Percentiles rank a stretch among this genome's conserved stretches.
phyloP scores from a whole-genome alignment of 495 filamentous ascomycete genomes.

The Neurospora sp. region DNA sequence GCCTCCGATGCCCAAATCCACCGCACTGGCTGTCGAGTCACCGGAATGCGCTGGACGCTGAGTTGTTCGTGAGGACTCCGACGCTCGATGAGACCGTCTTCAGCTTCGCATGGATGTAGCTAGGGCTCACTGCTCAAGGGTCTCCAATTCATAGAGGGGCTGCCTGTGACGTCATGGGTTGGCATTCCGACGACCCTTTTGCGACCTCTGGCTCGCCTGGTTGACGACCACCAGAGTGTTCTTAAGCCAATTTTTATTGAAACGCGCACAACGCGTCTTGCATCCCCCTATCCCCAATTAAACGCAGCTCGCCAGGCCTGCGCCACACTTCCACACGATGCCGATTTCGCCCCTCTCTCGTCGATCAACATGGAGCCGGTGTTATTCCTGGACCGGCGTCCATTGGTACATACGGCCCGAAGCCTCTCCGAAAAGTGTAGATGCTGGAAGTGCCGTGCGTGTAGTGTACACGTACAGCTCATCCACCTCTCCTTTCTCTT shows the following conservation, averaged over 20 bases:
- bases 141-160: neutral
- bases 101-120: constrained; percentile 4
- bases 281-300: neutral
- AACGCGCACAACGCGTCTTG: neutral
- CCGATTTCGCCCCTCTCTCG: neutral
- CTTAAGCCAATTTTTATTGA: neutral
- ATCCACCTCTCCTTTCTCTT: neutral
- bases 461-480: neutral
- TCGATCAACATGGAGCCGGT: neutral
- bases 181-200: neutral
- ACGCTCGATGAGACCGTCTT: neutral
- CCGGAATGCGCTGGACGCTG: neutral
- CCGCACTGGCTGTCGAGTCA: neutral
- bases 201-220: neutral
- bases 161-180: neutral
- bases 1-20: neutral
- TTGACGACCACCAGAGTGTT: neutral
- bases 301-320: neutral
- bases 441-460: neutral
- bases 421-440: neutral
- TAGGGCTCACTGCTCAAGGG: neutral
- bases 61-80: neutral
- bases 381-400: neutral
- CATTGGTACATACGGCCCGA: neutral
- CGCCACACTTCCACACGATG: neutral